phyloP scores from a whole-genome alignment of 2,329 filamentous ascomycete genomes.

The Pyrenochaeta sp. region DNA sequence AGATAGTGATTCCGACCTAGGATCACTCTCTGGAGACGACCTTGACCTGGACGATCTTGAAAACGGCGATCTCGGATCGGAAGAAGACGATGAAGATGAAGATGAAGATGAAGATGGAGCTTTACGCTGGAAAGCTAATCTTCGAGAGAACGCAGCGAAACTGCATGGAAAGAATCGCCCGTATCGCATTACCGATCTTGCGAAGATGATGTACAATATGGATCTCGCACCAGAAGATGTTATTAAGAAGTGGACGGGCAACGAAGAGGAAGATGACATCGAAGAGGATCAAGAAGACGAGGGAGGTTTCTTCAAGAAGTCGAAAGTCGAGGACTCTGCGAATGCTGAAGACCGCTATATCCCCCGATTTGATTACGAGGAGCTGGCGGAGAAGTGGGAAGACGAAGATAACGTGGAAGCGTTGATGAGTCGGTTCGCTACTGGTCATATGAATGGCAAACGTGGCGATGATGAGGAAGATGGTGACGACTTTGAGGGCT shows the following conservation, averaged over 20 bases:
- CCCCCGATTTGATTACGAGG: constrained; percentile 80
- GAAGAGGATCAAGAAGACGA: constrained; percentile 69
- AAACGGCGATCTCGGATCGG: constrained; percentile 62
- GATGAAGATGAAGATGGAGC: constrained; percentile 74
- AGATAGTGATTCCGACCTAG: constrained; percentile 95
- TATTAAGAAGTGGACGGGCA: constrained; percentile 80
- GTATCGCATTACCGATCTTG: constrained; percentile 83
- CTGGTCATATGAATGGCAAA: constrained; percentile 65
- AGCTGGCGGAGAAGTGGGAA: constrained; percentile 86
- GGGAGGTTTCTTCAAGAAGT: constrained; percentile 69
- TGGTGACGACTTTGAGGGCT: constrained; percentile 65
- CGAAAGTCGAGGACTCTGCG: constrained; percentile 58
- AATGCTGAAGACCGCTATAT: constrained; percentile 77
- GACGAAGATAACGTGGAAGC: constrained; percentile 78
- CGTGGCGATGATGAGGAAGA: constrained; percentile 48
- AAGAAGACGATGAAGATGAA: constrained; percentile 64
- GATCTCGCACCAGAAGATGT: constrained; percentile 78
- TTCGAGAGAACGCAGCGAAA: constrained; percentile 76
- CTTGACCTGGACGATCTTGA: constrained; percentile 38
- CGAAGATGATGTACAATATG: constrained; percentile 87
- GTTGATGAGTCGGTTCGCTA: constrained; percentile 78
- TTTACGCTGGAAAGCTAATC: constrained; percentile 86
- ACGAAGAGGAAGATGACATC: constrained; percentile 62
- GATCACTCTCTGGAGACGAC: constrained; percentile 76
- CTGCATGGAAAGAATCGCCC: constrained; percentile 74